phyloP scores from a whole-genome alignment of 2,329 filamentous ascomycete genomes.

The Periconia digitata region DNA sequence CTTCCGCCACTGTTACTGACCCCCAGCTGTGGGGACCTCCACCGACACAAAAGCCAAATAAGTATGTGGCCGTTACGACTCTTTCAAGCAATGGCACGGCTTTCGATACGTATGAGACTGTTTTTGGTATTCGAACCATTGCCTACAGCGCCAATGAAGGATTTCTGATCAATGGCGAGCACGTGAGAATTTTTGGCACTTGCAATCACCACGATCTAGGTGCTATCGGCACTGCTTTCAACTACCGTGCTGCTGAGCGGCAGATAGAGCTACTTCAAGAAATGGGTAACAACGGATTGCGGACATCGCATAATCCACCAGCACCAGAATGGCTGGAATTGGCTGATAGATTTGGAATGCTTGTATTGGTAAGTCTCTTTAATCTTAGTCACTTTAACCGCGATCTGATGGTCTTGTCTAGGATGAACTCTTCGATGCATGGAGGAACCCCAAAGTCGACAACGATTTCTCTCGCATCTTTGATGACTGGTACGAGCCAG shows the following conservation, averaged over 20 bases:
- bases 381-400: too few species aligned
- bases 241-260: constrained; percentile 51
- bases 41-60: constrained; percentile 50
- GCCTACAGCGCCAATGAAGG: constrained; percentile 46
- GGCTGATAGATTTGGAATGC: constrained; percentile 53
- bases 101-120: constrained; percentile 53
- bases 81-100: constrained; percentile 26
- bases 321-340: constrained; percentile 55
- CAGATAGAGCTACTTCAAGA: constrained; percentile 55
- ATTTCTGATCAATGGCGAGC: constrained; percentile 51
- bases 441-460: constrained; percentile 49
- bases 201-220: constrained; percentile 58
- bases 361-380: too few species aligned
- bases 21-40: constrained; percentile 54
- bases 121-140: constrained; percentile 54
- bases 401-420: too few species aligned
- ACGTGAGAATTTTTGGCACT: constrained; percentile 49
- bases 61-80: constrained; percentile 52
- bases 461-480: constrained; percentile 58
- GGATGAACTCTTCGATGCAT: constrained; percentile 49
- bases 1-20: constrained; percentile 39
- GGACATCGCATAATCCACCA: constrained; percentile 58
- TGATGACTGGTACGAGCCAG: constrained; percentile 56
- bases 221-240: constrained; percentile 55
- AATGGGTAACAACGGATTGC: constrained; percentile 54